A percentile compares a stretch with the other conserved stretches of the same genome.
Conservation (phyloP, 805 yeast genomes). For the Metschnikowia sp. region DNA sequence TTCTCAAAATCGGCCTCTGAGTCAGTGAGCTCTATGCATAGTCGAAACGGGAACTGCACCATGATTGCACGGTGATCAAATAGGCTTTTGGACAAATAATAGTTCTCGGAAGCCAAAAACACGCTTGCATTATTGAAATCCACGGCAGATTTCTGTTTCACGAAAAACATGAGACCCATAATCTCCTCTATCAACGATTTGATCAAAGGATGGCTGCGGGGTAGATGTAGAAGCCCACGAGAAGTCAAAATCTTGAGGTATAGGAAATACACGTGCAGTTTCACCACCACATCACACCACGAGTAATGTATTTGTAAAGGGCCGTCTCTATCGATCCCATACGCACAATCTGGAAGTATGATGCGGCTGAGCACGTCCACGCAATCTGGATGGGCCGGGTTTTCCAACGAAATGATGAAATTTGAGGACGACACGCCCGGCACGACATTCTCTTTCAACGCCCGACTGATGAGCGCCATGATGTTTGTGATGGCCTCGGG, state of each 20-base stretch:
- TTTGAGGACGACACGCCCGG: constrained; percentile 11
- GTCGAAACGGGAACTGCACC: constrained; percentile 23
- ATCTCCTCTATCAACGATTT: constrained; percentile 15
- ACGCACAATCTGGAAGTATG: constrained; percentile 15
- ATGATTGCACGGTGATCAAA: constrained; percentile 24
- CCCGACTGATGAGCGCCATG: constrained; percentile 15
- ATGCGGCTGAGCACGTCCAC: constrained; percentile 6
- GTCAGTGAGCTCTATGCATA: constrained; percentile 17
- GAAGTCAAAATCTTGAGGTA: constrained; percentile 24
- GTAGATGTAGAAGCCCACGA: constrained; percentile 21
- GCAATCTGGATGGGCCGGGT: constrained; percentile 18
- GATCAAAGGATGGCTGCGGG: constrained; percentile 23
- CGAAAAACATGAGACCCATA: constrained; percentile 19
- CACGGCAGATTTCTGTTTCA: constrained; percentile 11
- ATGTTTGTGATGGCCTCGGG: constrained; percentile 15
- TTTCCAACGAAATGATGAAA: constrained; percentile 11
- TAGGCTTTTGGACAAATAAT: constrained; percentile 19
- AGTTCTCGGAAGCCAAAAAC: constrained; percentile 17
- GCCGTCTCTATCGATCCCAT: constrained; percentile 13
- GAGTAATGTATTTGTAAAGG: constrained; percentile 16
- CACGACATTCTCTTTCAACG: constrained; percentile 14
- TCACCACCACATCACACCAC: constrained; percentile 25
- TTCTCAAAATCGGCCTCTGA: constrained; percentile 22
- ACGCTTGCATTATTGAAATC: constrained; percentile 7
- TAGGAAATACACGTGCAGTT: constrained; percentile 20